Evolutionary conservation across 2,329 filamentous ascomycete genomes (phyloP), one percentile per base, ranked within the genome.

Genomic region (Diaporthe eres): DNA sequence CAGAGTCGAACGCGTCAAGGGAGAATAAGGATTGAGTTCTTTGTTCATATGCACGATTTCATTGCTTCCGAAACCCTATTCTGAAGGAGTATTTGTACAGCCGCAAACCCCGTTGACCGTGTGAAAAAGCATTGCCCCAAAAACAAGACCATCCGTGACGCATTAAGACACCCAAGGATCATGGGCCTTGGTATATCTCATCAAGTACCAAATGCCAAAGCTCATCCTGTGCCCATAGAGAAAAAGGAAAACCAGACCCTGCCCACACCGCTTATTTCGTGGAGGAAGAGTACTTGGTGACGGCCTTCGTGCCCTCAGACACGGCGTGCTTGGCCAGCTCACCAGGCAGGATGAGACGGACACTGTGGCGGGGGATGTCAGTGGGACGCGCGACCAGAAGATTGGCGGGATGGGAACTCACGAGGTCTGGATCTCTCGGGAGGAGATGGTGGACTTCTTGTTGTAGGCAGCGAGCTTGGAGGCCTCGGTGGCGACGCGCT

Each of bases 401-500:
- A n/a, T 5, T 5, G 28, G 22, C 60, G 31, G 92, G 53, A 25
- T 83, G 93, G 12, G 51, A 42, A 88, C 90, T 80, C 87, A 92
- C 87, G 97, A 98, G 82, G 97, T 99, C 92, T 99, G 97, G 85
- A 99, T 99, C 90, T 99, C 97, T 84, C 97, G 94, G 81, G 97
- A 98, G 73, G 96, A 98, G 89, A 99, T 99, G 86, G 97, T 99
- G 71, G 96, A 98, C 92, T 99, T 99, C 94, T 98, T 99, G 94
- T 99, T 99, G 92, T 99, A 99, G 79, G 97, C 97, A 81, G 97
- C 97, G 78, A 99, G 94, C 94, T 99, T 99, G 86, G 95, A 98
- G 71, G 97, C 97, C 89, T 99, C 97, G 76, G 97, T 98, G 80
- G 97, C 97, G 82, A 99, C 96, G 82, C 97, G 96, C 93, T 99